These are phyloP conservation scores for Exophiala phaeomuriformis DNA, from an alignment of 2,329 filamentous ascomycete genomes.

Conservation along the genomic window DNA sequence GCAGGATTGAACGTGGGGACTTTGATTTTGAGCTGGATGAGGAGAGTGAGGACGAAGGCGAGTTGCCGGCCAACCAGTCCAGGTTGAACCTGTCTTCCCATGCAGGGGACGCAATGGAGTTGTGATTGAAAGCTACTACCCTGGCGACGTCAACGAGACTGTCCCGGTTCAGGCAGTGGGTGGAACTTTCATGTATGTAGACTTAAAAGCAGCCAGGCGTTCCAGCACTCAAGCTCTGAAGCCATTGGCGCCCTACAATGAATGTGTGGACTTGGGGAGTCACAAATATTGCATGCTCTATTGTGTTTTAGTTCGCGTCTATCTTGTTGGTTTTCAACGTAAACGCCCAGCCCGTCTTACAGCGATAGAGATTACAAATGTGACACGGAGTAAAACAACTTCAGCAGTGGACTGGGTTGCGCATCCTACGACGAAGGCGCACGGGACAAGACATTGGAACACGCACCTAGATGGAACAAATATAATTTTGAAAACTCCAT, in stretches of 20 bases:
- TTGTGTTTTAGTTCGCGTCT: no score
- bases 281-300: no score
- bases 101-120: constrained; percentile 9
- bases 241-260: no score
- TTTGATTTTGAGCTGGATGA: constrained; percentile 60
- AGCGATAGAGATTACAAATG: no score
- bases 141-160: neutral
- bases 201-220: no score
- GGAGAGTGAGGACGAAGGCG: constrained; percentile 18
- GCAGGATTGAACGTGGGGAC: constrained; percentile 79
- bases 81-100: constrained; percentile 17
- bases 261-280: no score
- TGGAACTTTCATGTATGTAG: no score
- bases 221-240: no score
- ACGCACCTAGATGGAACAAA: constrained; percentile 10
- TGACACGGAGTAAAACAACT: no score
- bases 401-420: no score
- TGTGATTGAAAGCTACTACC: neutral
- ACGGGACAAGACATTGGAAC: neutral
- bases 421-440: neutral
- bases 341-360: no score
- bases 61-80: constrained; percentile 9
- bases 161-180: neutral
- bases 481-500: neutral
- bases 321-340: no score